Conservation (phyloP, 352 stramenopile genomes). For the Plasmopara halstedii region DNA sequence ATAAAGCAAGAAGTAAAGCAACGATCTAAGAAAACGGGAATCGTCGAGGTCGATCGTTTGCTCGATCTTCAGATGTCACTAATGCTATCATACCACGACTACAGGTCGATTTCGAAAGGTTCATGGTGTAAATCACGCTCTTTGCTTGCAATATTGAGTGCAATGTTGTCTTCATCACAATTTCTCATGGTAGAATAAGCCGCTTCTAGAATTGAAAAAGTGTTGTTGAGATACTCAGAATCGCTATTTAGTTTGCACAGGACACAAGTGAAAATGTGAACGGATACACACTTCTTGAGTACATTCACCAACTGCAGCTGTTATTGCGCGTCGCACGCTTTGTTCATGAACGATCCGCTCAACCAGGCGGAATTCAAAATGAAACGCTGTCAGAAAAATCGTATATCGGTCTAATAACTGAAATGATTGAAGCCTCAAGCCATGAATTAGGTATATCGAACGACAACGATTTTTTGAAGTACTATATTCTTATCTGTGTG, state of each 20-base stretch:
- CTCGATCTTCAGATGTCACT: slow-evolving; percentile 22
- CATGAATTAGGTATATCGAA: slow-evolving; percentile 17
- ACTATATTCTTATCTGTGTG: slow-evolving; percentile 56
- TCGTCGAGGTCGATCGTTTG: slow-evolving; percentile 33
- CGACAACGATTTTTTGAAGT: slow-evolving; percentile 38
- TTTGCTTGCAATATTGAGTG: slow-evolving; percentile 12
- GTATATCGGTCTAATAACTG: slow-evolving; percentile 21
- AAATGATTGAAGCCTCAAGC: slow-evolving; percentile 16
- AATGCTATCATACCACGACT: slow-evolving; percentile 43
- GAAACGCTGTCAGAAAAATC: slow-evolving; percentile 20
- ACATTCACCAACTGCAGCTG: slow-evolving; percentile 34
- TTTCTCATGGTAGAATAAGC: slow-evolving; percentile 44
- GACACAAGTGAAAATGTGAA: slow-evolving; percentile 29
- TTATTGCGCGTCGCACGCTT: slow-evolving; percentile 21
- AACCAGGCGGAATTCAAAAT: not conserved
- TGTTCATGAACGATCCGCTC: slow-evolving; percentile 7
- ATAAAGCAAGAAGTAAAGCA: slow-evolving; percentile 17
- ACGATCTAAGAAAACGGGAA: slow-evolving; percentile 7
- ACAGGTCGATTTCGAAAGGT: slow-evolving; percentile 10
- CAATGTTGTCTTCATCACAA: slow-evolving; percentile 23
- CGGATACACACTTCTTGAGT: slow-evolving; percentile 38
- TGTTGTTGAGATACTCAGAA: not conserved
- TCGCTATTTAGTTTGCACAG: slow-evolving; percentile 25
- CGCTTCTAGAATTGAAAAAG: not conserved
- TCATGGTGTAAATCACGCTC: slow-evolving; percentile 4